Conservation (phyloP, 202 grass and related monocot species). For the Panicum hallii region DNA sequence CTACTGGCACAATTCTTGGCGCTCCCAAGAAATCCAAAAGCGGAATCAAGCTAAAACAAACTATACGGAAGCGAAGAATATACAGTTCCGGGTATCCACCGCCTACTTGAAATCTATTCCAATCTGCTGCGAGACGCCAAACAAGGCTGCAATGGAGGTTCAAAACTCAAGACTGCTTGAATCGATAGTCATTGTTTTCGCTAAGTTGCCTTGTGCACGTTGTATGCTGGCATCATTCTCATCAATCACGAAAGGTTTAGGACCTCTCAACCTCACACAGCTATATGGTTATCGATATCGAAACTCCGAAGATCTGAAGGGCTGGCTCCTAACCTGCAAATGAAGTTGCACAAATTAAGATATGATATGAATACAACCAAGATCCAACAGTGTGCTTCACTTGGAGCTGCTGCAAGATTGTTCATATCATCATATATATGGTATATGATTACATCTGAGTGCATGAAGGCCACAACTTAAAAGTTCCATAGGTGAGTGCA, state of each 20-base stretch:
- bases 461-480: neutral
- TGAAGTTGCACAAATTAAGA: constrained; percentile 23
- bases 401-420: neutral
- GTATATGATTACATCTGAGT: constrained; percentile 7
- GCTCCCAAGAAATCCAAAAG: neutral
- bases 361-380: neutral
- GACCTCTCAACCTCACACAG: constrained; percentile 51
- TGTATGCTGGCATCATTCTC: neutral
- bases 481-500: neutral
- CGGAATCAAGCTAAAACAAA: neutral
- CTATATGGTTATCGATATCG: constrained; percentile 75
- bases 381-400: neutral
- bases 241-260: neutral
- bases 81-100: constrained; percentile 25
- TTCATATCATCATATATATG: neutral
- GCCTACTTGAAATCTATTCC: constrained; percentile 26
- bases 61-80: constrained; percentile 35
- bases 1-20: neutral
- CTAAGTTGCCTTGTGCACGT: neutral
- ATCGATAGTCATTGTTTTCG: neutral
- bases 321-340: constrained; percentile 75
- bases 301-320: constrained; percentile 86
- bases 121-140: neutral
- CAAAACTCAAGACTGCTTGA: neutral
- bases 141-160: neutral